Evolutionary conservation across 805 yeast genomes (phyloP), one percentile per base, ranked within the genome.

Genomic region (Saccharomyces jurei): DNA sequence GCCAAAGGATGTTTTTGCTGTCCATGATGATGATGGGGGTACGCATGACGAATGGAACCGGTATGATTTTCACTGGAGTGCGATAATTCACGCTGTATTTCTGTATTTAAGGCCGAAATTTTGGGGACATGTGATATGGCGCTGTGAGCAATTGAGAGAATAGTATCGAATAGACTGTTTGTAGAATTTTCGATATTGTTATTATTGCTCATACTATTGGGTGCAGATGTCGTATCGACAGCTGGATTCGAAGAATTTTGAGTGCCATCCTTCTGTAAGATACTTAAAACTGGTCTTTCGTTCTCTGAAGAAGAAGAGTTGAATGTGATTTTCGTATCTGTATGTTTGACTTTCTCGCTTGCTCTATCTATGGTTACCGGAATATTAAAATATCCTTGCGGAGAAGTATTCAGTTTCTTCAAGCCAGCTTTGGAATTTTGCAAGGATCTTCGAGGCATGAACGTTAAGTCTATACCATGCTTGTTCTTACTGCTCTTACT

Each of bases 141-240:
- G 52, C 69, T 75, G 56, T 77, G 81, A 4, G 82, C 82, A 11
- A 77, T 78, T 17, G 74, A 70, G 46, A 79, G 55, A 22, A 80
- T 61, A 1, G 81, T 65, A 0, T 79, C 74, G 1, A 80, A 59
- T 13, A 80, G 58, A 1, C 82, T 80, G 49, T 58, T 54, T 1
- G 60, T 52, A 11, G 59, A 48, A 28, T 44, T 41, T 28, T 53
- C 52, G 6, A 22, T 49, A 32, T 46, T 27, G n/a, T 27, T 21
- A 4, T 26, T 27, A n/a, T 36, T 46, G n/a, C 14, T 25, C 36
- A 11, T 47, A 17, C 8, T 36, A 36, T 14, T 48, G 1, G 21
- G 27, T 22, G 28, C 48, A 11, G 41, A 9, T 6, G 17, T 36
- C 22, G 41, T 1, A 14, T 27, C 50, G 4, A 49, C 17, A 22